Evolutionary conservation across 768 basidiomycete species (phyloP).

Genomic region (Auriculariales sp.): DNA sequence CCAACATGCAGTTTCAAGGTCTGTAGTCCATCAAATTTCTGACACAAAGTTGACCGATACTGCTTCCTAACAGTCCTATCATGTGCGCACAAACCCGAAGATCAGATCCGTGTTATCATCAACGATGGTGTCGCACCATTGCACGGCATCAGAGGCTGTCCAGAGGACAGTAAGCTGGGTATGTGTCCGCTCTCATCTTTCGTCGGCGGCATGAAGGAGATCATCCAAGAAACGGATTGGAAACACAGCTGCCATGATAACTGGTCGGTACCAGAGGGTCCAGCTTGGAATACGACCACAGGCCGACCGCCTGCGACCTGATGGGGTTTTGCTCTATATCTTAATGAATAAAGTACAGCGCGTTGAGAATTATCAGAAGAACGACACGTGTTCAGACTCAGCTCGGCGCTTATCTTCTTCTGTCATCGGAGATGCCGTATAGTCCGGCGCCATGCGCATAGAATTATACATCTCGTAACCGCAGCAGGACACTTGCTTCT

Average conservation of each 20-base stretch:
- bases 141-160: slow-evolving; percentile 18
- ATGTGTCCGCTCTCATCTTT: slow-evolving; percentile 21
- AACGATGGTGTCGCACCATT: slow-evolving; percentile 23
- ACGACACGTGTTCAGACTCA: too few species aligned
- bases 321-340: too few species aligned
- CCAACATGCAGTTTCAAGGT: slow-evolving; percentile 62
- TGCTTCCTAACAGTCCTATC: slow-evolving; percentile 13
- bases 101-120: slow-evolving; percentile 17
- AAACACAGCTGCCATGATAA: slow-evolving; percentile 32
- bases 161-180: slow-evolving; percentile 17
- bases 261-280: slow-evolving; percentile 56
- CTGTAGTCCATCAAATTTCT: slow-evolving; percentile 13
- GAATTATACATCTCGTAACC: too few species aligned
- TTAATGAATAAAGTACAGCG: too few species aligned
- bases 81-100: slow-evolving; percentile 16
- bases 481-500: too few species aligned
- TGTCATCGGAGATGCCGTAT: too few species aligned
- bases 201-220: slow-evolving; percentile 14
- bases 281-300: slow-evolving; percentile 56
- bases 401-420: too few species aligned
- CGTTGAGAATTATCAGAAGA: too few species aligned
- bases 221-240: slow-evolving; percentile 20
- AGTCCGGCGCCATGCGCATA: too few species aligned
- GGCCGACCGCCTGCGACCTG: slow-evolving; percentile 38
- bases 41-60: background rate